phyloP scores from a whole-genome alignment of 192 early-diverging fungal species.

The Kickxella alabastrina region DNA sequence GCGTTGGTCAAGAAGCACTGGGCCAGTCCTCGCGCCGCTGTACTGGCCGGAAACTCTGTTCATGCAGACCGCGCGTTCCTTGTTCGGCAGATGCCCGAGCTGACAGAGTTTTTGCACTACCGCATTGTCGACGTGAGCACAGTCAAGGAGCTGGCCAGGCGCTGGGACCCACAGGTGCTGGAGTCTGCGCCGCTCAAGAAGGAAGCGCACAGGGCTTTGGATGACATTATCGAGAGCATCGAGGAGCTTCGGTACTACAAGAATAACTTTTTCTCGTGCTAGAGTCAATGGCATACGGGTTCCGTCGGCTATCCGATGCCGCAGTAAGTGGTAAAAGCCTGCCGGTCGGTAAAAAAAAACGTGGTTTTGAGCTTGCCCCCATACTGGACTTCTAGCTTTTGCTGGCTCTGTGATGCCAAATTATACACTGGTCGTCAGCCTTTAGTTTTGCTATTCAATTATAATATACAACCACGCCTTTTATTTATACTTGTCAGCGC shows the following conservation, averaged over 20 bases:
- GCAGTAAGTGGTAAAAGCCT: too few species aligned
- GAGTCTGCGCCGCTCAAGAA: conserved; percentile 59
- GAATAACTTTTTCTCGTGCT: conserved; percentile 60
- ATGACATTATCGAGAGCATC: conserved; percentile 91
- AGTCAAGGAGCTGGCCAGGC: conserved; percentile 77
- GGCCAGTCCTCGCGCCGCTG: conserved; percentile 54
- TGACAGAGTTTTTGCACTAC: conserved; percentile 79
- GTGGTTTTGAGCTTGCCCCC: too few species aligned
- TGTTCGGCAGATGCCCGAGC: conserved; percentile 69
- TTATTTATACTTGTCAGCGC: not conserved
- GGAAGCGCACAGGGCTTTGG: conserved; percentile 71
- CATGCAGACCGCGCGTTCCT: conserved; percentile 89
- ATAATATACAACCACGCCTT: too few species aligned
- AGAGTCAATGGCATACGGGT: too few species aligned
- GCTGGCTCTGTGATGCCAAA: conserved; percentile 16
- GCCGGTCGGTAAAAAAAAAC: too few species aligned
- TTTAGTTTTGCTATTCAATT: too few species aligned
- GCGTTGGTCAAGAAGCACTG: conserved; percentile 72
- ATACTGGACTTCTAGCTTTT: too few species aligned
- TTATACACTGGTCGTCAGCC: too few species aligned
- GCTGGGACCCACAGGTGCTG: conserved; percentile 70
- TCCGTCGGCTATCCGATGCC: too few species aligned
- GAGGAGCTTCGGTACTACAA: conserved; percentile 80
- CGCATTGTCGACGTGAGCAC: conserved; percentile 86
- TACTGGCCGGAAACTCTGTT: conserved; percentile 90